Conservation (phyloP, 2,329 filamentous ascomycete species). For the Paraphaeosphaeria sporulosa region DNA sequence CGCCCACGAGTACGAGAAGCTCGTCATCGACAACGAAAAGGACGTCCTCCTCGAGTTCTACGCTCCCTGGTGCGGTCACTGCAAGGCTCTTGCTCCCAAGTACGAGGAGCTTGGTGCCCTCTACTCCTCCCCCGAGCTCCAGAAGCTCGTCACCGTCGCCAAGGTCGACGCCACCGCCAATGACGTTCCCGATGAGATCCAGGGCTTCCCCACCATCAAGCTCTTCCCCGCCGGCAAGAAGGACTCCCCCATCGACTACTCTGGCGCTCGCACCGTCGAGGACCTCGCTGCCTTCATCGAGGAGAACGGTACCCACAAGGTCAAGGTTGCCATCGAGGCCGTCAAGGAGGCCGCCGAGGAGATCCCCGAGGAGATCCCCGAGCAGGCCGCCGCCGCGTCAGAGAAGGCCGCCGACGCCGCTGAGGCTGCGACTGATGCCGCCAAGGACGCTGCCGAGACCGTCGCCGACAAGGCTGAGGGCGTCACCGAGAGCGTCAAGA, state of each 20-base stretch:
- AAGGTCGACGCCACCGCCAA: slow-evolving; percentile 98
- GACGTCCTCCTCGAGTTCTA: slow-evolving; percentile 99
- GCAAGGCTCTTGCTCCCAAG: slow-evolving; percentile 73
- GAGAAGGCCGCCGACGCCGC: slow-evolving; percentile 46
- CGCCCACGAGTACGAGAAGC: slow-evolving; percentile 89
- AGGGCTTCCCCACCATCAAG: slow-evolving; percentile 99
- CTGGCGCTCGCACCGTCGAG: slow-evolving; percentile 85
- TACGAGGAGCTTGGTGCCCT: slow-evolving; percentile 70
- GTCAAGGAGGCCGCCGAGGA: slow-evolving; percentile 54
- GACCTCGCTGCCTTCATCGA: slow-evolving; percentile 91
- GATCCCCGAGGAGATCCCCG: slow-evolving; percentile 44
- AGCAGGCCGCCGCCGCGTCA: slow-evolving; percentile 49
- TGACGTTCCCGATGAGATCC: slow-evolving; percentile 95
- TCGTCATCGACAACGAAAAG: slow-evolving; percentile 93
- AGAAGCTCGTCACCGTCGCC: slow-evolving; percentile 70
- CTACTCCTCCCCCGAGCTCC: slow-evolving; percentile 60
- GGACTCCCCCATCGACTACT: slow-evolving; percentile 83
- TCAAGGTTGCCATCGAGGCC: slow-evolving; percentile 68
- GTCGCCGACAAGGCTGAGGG: slow-evolving; percentile 30
- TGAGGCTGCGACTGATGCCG: slow-evolving; percentile 38
- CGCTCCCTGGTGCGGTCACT: slow-evolving; percentile 82
- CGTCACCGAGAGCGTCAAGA: slow-evolving; percentile 51
- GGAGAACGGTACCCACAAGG: slow-evolving; percentile 92
- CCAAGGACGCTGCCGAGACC: slow-evolving; percentile 35
- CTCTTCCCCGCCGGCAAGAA: slow-evolving; percentile 92